Evolutionary conservation across 1,284 basidiomycete species (phyloP).

Genomic region (Ganoderma leucocontextum): DNA sequence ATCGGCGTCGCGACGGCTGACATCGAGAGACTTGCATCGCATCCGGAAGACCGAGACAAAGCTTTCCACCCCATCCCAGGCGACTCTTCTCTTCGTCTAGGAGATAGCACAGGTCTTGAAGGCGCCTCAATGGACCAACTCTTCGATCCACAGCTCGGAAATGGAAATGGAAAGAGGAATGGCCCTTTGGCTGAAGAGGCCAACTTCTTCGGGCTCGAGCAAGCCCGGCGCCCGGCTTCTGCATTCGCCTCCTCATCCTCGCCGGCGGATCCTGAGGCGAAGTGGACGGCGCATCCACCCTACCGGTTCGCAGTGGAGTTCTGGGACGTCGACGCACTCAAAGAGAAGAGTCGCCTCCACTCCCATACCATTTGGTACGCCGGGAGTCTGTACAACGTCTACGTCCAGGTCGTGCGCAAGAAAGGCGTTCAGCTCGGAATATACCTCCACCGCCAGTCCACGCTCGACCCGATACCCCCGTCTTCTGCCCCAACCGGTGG

Average conservation of each 20-base stretch:
- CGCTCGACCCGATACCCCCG: slow-evolving; percentile 70
- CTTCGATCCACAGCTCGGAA: slow-evolving; percentile 44
- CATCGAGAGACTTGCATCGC: slow-evolving; percentile 39
- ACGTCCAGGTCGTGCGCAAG: slow-evolving; percentile 85
- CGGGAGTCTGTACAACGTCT: slow-evolving; percentile 85
- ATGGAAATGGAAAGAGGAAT: slow-evolving; percentile 35
- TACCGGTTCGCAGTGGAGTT: slow-evolving; percentile 90
- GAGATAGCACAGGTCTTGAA: slow-evolving; percentile 69
- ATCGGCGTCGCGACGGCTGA: slow-evolving; percentile 60
- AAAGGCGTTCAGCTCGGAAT: slow-evolving; percentile 85
- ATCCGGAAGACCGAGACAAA: slow-evolving; percentile 41
- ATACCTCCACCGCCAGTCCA: slow-evolving; percentile 89
- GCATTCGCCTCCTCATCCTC: slow-evolving; percentile 43
- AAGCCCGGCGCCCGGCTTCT: slow-evolving; percentile 51
- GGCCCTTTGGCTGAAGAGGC: slow-evolving; percentile 51
- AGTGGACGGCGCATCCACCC: slow-evolving; percentile 75
- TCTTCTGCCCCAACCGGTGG: slow-evolving; percentile 42
- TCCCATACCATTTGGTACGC: slow-evolving; percentile 84
- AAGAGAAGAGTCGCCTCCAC: slow-evolving; percentile 84
- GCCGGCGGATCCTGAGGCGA: slow-evolving; percentile 41
- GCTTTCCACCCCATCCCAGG: slow-evolving; percentile 76
- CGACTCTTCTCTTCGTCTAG: slow-evolving; percentile 84
- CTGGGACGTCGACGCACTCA: slow-evolving; percentile 85
- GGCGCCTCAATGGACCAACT: slow-evolving; percentile 62
- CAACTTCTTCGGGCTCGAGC: slow-evolving; percentile 72